phyloP scores from a whole-genome alignment of 2,329 filamentous ascomycete species.

The Pezicula rhizophila region DNA sequence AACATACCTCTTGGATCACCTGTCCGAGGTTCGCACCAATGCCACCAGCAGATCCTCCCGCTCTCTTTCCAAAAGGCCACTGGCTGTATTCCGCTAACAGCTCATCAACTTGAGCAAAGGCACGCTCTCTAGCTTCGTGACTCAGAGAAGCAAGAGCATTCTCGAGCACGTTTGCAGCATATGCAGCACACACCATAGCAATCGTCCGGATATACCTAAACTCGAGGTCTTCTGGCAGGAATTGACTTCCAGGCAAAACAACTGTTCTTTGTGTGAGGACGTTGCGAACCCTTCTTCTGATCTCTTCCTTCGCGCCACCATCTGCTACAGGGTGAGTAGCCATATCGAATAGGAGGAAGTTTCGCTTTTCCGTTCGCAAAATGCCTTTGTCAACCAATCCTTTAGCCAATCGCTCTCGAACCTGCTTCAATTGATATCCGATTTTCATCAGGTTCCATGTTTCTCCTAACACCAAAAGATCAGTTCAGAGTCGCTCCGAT shows the following conservation, averaged over 20 bases:
- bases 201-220: conserved; percentile 90
- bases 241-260: conserved; percentile 78
- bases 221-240: conserved; percentile 89
- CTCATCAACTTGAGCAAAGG: conserved; percentile 96
- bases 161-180: conserved; percentile 95
- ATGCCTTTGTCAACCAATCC: conserved; percentile 98
- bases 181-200: conserved; percentile 94
- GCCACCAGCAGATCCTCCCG: conserved; percentile 65
- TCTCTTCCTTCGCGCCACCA: conserved; percentile 94
- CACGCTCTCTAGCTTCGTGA: conserved; percentile 88
- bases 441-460: conserved; percentile 99
- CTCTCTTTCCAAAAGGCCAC: conserved; percentile 86
- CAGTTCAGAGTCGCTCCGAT: background rate
- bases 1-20: conserved; percentile 65
- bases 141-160: conserved; percentile 92
- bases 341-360: conserved; percentile 99
- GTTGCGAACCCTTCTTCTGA: conserved; percentile 84
- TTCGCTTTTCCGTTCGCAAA: conserved; percentile 95
- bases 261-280: conserved; percentile 91
- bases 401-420: conserved; percentile 93
- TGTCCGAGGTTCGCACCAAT: conserved; percentile 91
- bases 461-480: conserved; percentile 60
- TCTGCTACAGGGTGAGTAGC: conserved; percentile 96
- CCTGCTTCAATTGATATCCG: conserved; percentile 98
- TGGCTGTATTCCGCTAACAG: conserved; percentile 93